phyloP scores from a whole-genome alignment of 176 grass and related monocot species.

The Chloris gayana region DNA sequence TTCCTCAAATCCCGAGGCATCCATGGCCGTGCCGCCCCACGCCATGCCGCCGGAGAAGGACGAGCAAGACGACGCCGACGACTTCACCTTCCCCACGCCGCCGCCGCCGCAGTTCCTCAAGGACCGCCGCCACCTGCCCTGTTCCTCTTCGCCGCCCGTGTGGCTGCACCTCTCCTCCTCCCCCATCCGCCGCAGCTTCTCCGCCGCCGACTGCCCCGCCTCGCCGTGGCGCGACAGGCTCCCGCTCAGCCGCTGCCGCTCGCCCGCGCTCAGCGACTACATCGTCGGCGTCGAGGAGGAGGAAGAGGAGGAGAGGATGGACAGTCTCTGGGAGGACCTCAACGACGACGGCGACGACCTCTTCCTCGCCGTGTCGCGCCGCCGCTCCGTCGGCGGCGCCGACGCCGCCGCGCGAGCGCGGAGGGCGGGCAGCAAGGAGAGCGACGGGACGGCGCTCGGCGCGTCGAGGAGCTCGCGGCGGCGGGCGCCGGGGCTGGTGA shows the following conservation, averaged over 20 bases:
- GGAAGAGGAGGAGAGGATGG: constrained; percentile 59
- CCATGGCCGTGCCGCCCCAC: background rate
- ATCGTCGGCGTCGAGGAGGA: background rate
- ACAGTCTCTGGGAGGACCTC: constrained; percentile 62
- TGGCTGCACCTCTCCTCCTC: constrained; percentile 42
- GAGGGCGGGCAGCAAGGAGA: background rate
- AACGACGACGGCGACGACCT: constrained; percentile 55
- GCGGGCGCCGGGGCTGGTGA: constrained; percentile 39
- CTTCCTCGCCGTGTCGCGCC: constrained; percentile 33
- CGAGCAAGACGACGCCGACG: background rate
- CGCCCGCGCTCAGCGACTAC: constrained; percentile 50
- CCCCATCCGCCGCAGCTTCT: constrained; percentile 65
- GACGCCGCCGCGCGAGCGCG: background rate
- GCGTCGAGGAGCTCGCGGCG: constrained; percentile 46
- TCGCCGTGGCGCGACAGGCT: constrained; percentile 43
- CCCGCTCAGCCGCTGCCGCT: constrained; percentile 32
- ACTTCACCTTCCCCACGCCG: constrained; percentile 53
- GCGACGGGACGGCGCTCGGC: background rate
- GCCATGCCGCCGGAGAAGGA: background rate
- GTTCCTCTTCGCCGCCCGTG: constrained; percentile 2
- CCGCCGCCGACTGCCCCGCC: constrained; percentile 48
- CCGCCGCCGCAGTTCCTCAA: constrained; percentile 5
- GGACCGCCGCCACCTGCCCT: background rate
- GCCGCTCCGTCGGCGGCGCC: constrained; percentile 18
- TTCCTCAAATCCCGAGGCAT: no score